Evolutionary conservation across 2,329 filamentous ascomycete species (phyloP), one percentile per base, ranked within the genome.

Genomic region (Pseudocercospora crystallina): DNA sequence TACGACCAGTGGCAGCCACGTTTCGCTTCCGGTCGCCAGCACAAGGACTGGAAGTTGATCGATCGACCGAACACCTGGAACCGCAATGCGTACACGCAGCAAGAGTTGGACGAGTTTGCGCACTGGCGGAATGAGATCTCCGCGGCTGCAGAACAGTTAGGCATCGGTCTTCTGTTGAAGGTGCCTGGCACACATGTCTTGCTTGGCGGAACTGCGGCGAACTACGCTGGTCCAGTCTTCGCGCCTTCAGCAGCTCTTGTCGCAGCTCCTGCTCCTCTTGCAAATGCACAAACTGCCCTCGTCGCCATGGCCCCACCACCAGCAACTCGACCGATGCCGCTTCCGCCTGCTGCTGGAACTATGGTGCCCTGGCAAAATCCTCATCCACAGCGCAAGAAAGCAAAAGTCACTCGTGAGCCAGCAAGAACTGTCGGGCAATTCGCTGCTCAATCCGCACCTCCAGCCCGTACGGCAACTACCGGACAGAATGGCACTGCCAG

Each of bases 61-160:
- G 43, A 46, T 31, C 43, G 43, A 2, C 43, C 43, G 2, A 38
- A 46, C 26, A 20, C 29, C 2, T 46, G 7, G 34, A n/a, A 46
- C 13, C n/a, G 9, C 1, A 15, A n/a, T 15, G 12, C 43, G 2
- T 38, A 38, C 43, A 38, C 33, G 1, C 10, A 38, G 1, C 15
- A 46, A 5, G 43, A 46, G n/a, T 5, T 31, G 12, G 1, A 15
- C 1, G 35, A 32, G 2, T 38, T 46, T 9, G 43, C 43, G 3
- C 30, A n/a, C 7, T 34, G 20, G 5, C n/a, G 37, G 1, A 20
- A 14, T 0, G 34, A 46, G 2, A 39, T 46, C 26, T 20, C n/a
- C 2, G 33, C 17, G 5, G 35, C 29, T 10, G 43, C 43, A 4
- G 14, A n/a, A 11, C n/a, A 15, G 9, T 29, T 46, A 8, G 20